Evolutionary conservation across 306 rosid species (phyloP).

Genomic region (Canavalia gladiata): DNA sequence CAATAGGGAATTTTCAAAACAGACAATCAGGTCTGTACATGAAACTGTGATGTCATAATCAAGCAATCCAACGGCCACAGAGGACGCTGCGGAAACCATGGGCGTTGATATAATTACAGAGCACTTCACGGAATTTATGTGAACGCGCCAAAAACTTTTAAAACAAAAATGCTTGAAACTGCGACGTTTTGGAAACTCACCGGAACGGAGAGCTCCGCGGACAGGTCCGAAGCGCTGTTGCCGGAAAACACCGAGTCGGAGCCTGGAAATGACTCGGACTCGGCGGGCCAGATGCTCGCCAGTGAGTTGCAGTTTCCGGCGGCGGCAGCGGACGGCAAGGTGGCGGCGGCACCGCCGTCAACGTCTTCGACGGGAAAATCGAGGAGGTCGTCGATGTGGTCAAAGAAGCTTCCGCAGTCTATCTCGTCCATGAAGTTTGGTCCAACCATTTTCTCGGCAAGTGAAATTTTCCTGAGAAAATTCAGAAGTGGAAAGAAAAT

Average conservation of each 20-base stretch:
- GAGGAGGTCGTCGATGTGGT: conserved; percentile 91
- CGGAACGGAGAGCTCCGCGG: conserved; percentile 94
- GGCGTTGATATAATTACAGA: conserved; percentile 19
- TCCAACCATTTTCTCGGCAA: conserved; percentile 67
- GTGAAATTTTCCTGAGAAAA: conserved; percentile 50
- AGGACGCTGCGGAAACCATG: neutral
- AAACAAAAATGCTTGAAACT: neutral
- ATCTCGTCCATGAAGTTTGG: conserved; percentile 77
- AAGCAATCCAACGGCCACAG: conserved; percentile 44
- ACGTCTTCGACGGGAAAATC: conserved; percentile 77
- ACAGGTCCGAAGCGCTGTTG: conserved; percentile 74
- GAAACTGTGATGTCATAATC: conserved; percentile 21
- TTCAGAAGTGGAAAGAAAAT: neutral
- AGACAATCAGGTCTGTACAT: conserved; percentile 37
- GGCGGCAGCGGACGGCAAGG: conserved; percentile 51
- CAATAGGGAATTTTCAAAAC: neutral
- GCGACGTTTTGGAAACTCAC: conserved; percentile 53
- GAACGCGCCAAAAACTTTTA: conserved; percentile 41
- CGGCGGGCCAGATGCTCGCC: conserved; percentile 68
- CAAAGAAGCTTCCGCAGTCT: conserved; percentile 94
- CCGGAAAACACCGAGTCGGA: conserved; percentile 74
- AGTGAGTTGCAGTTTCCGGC: conserved; percentile 56
- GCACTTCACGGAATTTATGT: conserved; percentile 36
- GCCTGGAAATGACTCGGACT: conserved; percentile 59
- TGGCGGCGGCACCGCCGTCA: conserved; percentile 54